Conservation (phyloP, 2,329 filamentous ascomycete genomes). For the Calonectria hawksworthii region DNA sequence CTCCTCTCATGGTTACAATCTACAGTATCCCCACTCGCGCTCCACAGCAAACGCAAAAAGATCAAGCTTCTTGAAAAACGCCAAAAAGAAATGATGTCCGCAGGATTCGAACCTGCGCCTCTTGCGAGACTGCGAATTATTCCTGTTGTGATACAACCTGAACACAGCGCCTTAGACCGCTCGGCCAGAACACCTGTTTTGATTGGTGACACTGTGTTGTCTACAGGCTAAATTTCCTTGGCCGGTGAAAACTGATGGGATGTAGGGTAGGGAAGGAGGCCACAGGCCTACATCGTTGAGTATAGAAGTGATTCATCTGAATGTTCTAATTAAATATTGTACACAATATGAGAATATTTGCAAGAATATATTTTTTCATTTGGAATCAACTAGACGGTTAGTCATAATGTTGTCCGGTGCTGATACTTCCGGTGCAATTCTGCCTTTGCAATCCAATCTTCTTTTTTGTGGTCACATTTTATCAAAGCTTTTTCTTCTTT, state of each 20-base stretch:
- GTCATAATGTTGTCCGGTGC: too few species aligned
- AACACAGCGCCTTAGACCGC: conserved; percentile 4
- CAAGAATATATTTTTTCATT: too few species aligned
- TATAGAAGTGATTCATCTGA: too few species aligned
- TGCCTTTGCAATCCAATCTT: too few species aligned
- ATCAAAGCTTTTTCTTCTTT: too few species aligned
- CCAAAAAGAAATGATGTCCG: background rate
- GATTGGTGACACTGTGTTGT: background rate
- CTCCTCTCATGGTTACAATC: background rate
- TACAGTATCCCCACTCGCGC: background rate
- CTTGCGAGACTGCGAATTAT: background rate
- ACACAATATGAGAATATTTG: too few species aligned
- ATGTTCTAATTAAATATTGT: too few species aligned
- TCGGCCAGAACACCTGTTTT: background rate
- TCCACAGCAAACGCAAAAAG: background rate
- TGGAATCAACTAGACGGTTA: too few species aligned
- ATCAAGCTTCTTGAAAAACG: background rate
- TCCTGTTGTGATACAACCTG: background rate
- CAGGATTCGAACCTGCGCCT: conserved; percentile 2
- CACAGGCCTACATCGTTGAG: too few species aligned
- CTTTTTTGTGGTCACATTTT: too few species aligned
- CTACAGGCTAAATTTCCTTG: background rate
- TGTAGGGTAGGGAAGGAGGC: background rate
- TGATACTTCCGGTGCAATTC: too few species aligned
- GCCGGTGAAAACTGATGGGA: background rate